Percentiles rank a stretch among this genome's conserved stretches.
These are phyloP conservation scores for Aspergillus sp. DNA, from an alignment of 2,329 filamentous ascomycete genomes.

Conservation along the genomic window DNA sequence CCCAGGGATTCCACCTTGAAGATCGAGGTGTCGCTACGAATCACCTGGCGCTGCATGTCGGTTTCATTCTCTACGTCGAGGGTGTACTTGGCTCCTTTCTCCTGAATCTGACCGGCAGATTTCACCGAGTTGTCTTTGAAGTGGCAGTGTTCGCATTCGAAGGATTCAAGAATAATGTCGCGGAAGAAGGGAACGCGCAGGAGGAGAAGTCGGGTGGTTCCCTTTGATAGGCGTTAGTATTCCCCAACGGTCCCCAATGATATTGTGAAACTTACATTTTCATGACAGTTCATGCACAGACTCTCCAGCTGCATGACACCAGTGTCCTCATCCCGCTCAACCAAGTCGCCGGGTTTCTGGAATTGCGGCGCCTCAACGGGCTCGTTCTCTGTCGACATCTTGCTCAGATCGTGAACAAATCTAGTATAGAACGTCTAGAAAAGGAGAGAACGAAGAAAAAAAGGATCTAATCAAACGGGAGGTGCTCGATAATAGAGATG, in stretches of 20 bases:
- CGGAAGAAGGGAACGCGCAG: constrained; percentile 96
- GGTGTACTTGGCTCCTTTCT: constrained; percentile 79
- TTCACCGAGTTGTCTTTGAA: constrained; percentile 93
- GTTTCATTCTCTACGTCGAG: constrained; percentile 68
- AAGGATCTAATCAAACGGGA: not conserved
- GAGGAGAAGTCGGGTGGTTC: constrained; percentile 79
- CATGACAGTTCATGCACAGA: constrained; percentile 81
- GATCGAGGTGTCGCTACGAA: constrained; percentile 84
- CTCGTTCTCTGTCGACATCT: constrained; percentile 28
- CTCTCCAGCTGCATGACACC: constrained; percentile 58
- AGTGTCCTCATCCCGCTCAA: constrained; percentile 39
- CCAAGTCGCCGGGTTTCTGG: constrained; percentile 37
- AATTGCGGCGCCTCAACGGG: constrained; percentile 31
- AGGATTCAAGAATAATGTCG: constrained; percentile 96
- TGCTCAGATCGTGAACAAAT: constrained; percentile 5
- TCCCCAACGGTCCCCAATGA: not conserved
- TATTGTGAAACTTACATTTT: constrained; percentile 64
- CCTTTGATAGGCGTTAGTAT: constrained; percentile 51
- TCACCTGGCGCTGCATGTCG: constrained; percentile 81
- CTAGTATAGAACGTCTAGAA: not conserved
- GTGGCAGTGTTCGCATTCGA: constrained; percentile 84
- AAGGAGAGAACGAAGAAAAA: not conserved
- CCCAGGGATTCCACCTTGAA: constrained; percentile 90
- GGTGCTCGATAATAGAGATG: constrained; percentile 3
- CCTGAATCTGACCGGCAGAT: constrained; percentile 86